Base-by-base conservation (phyloP, 192 early-diverging fungal genomes). In the Entomortierella parvispora region DNA sequence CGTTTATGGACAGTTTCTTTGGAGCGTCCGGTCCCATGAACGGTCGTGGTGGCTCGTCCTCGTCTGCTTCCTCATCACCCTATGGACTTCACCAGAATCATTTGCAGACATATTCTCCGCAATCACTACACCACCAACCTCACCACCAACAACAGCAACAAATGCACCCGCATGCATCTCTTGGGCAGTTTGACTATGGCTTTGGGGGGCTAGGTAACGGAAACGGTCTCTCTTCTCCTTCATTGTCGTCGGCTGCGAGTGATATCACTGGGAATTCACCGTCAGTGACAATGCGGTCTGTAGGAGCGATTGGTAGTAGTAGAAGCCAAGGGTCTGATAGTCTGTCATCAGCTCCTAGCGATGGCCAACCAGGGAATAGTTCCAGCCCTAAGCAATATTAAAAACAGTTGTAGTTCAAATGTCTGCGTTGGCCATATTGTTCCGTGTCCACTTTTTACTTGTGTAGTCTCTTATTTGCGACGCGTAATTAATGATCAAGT, bases 1-100 rank as follows among this genome's bases (percentile, higher is more conserved):
- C 65, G 29, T 77, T 68, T 52, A 53, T 57, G 28, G 61, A 68
- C 31, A 77, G 65, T 2, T 77, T 77, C n/a, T 77, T 77, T 64
- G 74, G 74, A 32, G 42, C 32, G 48, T 29, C 50, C 31, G 60
- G 25, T n/a, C n/a, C n/a, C n/a, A n/a, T 56, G 18, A 22, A 42
- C 20, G 45, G 52, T 40, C 7, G 37, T 40, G 7, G 37, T 40
- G 32, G 15, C 26, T 18, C 37, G 20, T 58, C 33, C 37, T 29
- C 18, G 25, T 15, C 18, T 20, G 2, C 22, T 20, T 42, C 57
- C 9, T 58, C 57, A 2, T 44, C 57, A 0, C 57, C 57, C 14
- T 58, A 34, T 58, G 57, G 33, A 1, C 37, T 29, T 25, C 40
- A 44, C 37, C 17, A 23, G 37, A 40, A 40, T 12, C 37, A 40